phyloP scores from a whole-genome alignment of 192 early-diverging fungal genomes.

The Umbelopsis sp. region DNA sequence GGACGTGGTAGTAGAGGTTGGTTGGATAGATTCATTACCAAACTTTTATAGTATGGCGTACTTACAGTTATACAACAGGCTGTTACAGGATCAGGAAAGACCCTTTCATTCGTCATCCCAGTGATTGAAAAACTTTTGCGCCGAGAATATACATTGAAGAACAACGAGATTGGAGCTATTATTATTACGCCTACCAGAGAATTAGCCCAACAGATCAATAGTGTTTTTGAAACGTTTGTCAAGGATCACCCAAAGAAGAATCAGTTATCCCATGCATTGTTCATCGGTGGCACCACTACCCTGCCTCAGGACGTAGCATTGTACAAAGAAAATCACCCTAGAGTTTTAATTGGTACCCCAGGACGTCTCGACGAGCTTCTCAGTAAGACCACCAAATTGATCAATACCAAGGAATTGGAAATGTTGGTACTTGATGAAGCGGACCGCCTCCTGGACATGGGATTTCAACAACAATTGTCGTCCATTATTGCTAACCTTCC shows the following conservation, averaged over 20 bases:
- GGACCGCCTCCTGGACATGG: slow-evolving; percentile 93
- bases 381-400: slow-evolving; percentile 43
- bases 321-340: slow-evolving; percentile 67
- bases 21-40: background rate
- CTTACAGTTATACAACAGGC: slow-evolving; percentile 51
- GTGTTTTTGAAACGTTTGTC: slow-evolving; percentile 69
- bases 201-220: slow-evolving; percentile 84
- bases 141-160: slow-evolving; percentile 58
- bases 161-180: slow-evolving; percentile 83
- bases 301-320: slow-evolving; percentile 63
- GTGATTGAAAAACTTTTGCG: slow-evolving; percentile 85
- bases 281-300: slow-evolving; percentile 72
- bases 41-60: background rate
- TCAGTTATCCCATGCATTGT: slow-evolving; percentile 54
- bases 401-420: slow-evolving; percentile 81
- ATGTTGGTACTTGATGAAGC: slow-evolving; percentile 94
- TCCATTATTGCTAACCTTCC: slow-evolving; percentile 82
- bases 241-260: slow-evolving; percentile 42
- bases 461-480: slow-evolving; percentile 81
- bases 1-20: slow-evolving; percentile 93
- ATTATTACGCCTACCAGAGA: slow-evolving; percentile 91
- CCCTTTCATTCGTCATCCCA: slow-evolving; percentile 89
- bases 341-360: slow-evolving; percentile 91
- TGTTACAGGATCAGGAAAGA: slow-evolving; percentile 97
- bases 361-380: slow-evolving; percentile 87